Evolutionary conservation across 306 rosid species (phyloP).

Genomic region (Cucurbita maxima): DNA sequence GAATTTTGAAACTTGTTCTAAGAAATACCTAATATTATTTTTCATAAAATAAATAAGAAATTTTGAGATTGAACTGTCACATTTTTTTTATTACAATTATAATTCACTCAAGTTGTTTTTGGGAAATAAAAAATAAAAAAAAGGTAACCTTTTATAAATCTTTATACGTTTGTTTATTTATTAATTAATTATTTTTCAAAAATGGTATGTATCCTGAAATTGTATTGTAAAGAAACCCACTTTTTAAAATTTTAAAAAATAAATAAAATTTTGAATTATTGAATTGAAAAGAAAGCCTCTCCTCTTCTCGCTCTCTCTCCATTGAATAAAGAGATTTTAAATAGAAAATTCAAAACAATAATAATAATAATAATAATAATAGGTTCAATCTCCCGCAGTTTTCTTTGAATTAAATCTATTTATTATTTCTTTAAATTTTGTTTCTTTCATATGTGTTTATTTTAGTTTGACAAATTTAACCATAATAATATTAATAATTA

Average conservation of each 20-base stretch:
- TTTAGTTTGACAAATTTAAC: not conserved
- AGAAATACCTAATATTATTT: too few relatives aligned
- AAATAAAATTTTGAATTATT: not conserved
- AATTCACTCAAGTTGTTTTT: not conserved
- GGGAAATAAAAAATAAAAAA: not conserved
- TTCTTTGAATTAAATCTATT: not conserved
- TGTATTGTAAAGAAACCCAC: not conserved
- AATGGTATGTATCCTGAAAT: not conserved
- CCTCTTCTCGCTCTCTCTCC: not conserved
- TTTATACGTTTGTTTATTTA: too few relatives aligned
- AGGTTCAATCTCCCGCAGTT: conserved; percentile 26
- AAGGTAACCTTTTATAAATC: too few relatives aligned
- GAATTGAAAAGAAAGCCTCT: not conserved
- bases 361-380: too few relatives aligned
- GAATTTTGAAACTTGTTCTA: too few relatives aligned
- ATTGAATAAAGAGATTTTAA: not conserved
- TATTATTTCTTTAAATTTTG: not conserved
- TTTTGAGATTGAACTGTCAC: too few relatives aligned
- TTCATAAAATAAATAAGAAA: too few relatives aligned
- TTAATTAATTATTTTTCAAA: too few relatives aligned
- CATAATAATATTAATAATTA: too few relatives aligned
- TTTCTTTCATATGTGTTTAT: not conserved
- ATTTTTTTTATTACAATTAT: not conserved
- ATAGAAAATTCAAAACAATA: not conserved
- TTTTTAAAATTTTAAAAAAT: too few relatives aligned